Conservation (phyloP, 2,329 filamentous ascomycete species). For the Colletotrichum musae region DNA sequence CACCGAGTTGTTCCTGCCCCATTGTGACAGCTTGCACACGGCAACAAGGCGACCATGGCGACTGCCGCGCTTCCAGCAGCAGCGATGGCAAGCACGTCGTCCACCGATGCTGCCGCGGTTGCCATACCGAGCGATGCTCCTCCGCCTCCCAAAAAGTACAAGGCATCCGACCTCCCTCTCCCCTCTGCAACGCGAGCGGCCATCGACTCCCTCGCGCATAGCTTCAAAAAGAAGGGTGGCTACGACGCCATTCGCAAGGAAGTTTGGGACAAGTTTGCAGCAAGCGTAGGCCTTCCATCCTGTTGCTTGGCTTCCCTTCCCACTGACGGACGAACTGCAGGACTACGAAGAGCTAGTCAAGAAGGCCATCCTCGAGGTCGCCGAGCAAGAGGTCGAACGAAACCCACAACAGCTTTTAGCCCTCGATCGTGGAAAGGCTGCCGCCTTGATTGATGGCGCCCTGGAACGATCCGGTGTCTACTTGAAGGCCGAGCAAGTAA, state of each 20-base stretch:
- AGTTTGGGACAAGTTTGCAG: slow-evolving; percentile 81
- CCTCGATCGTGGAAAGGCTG: slow-evolving; percentile 80
- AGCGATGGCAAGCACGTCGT: slow-evolving; percentile 3
- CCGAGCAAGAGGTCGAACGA: slow-evolving; percentile 81
- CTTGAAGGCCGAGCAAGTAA: slow-evolving; percentile 76
- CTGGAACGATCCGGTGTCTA: slow-evolving; percentile 84
- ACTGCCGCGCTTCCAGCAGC: slow-evolving; percentile 18
- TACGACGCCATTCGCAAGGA: slow-evolving; percentile 85
- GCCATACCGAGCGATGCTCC: not conserved
- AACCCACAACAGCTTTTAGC: slow-evolving; percentile 80
- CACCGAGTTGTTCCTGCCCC: not conserved
- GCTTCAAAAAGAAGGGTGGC: slow-evolving; percentile 88
- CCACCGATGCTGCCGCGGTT: slow-evolving; percentile 3
- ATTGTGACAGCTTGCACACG: not conserved
- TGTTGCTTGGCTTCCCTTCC: not conserved
- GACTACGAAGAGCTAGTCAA: slow-evolving; percentile 79
- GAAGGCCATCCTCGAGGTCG: slow-evolving; percentile 77
- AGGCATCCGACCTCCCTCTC: slow-evolving; percentile 82
- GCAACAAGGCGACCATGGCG: slow-evolving; percentile 17
- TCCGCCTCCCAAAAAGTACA: slow-evolving; percentile 66
- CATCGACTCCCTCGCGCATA: slow-evolving; percentile 82
- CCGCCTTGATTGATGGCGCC: slow-evolving; percentile 82
- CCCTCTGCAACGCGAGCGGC: slow-evolving; percentile 80
- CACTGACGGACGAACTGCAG: slow-evolving; percentile 55
- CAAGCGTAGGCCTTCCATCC: slow-evolving; percentile 67